Evolutionary conservation across 2,329 filamentous ascomycete genomes (phyloP).

Genomic region (Aspergillus sp.): DNA sequence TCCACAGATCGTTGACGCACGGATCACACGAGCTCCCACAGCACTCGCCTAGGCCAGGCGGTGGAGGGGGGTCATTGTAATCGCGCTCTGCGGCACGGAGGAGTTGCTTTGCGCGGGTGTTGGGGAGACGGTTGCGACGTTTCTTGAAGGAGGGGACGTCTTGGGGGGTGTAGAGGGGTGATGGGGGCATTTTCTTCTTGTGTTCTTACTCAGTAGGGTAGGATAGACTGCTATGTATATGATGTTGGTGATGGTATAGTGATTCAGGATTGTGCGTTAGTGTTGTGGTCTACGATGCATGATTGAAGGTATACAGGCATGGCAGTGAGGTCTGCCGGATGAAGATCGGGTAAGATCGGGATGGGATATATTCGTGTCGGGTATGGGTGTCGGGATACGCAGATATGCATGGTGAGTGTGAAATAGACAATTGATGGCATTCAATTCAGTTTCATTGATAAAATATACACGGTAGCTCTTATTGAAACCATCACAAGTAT

Average conservation of each 20-base stretch:
- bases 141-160: conserved; percentile 32
- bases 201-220: not conserved
- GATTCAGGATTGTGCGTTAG: not conserved
- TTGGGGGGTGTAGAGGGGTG: conserved; percentile 27
- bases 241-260: not conserved
- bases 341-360: not conserved
- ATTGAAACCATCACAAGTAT: no score
- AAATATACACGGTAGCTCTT: no score
- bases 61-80: conserved; percentile 35
- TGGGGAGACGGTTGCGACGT: conserved; percentile 30
- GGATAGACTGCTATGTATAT: not conserved
- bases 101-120: conserved; percentile 36
- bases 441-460: no score
- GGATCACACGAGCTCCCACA: conserved; percentile 42
- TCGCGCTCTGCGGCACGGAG: conserved; percentile 32
- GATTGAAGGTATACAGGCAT: not conserved
- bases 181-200: conserved; percentile 12
- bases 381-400: not conserved
- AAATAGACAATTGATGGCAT: no score
- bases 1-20: conserved; percentile 39
- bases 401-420: no score
- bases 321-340: not conserved
- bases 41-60: conserved; percentile 35
- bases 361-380: not conserved
- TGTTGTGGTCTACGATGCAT: not conserved